Evolutionary conservation across 768 basidiomycete genomes (phyloP).

Genomic region (Suillus fuscotomentosus): DNA sequence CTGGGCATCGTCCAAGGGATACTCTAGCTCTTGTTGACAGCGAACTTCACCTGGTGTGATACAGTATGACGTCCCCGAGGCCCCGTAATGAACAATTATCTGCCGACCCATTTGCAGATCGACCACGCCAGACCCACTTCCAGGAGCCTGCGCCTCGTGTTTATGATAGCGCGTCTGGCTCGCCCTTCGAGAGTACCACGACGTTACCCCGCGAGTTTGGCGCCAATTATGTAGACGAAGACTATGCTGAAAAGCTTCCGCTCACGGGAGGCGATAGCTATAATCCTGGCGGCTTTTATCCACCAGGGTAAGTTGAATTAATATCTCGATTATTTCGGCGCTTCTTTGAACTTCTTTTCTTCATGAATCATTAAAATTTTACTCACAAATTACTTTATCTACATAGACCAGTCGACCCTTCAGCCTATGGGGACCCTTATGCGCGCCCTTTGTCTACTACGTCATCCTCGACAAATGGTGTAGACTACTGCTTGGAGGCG

Average conservation of each 20-base stretch:
- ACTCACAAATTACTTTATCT: slow-evolving; percentile 15
- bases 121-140: slow-evolving; percentile 53
- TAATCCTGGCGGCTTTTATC: slow-evolving; percentile 63
- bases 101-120: slow-evolving; percentile 74
- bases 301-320: slow-evolving; percentile 58
- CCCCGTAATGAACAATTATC: slow-evolving; percentile 33
- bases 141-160: slow-evolving; percentile 56
- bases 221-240: slow-evolving; percentile 59
- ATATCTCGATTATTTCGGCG: neutral
- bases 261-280: slow-evolving; percentile 58
- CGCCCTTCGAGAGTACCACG: slow-evolving; percentile 57
- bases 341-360: slow-evolving; percentile 13
- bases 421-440: slow-evolving; percentile 68
- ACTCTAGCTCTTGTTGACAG: slow-evolving; percentile 1
- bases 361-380: slow-evolving; percentile 1
- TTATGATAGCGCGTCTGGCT: slow-evolving; percentile 37
- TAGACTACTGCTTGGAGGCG: slow-evolving; percentile 65
- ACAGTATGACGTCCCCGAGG: slow-evolving; percentile 25
- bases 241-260: slow-evolving; percentile 75
- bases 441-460: slow-evolving; percentile 49
- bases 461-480: slow-evolving; percentile 54
- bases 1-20: slow-evolving; percentile 10
- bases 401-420: slow-evolving; percentile 49
- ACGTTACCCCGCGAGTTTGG: slow-evolving; percentile 55
- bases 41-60: neutral